A percentile compares a stretch with the other conserved stretches of the same genome.
Conservation (phyloP, 371 early-diverging fungal species). For the Phascolomyces articulosus region DNA sequence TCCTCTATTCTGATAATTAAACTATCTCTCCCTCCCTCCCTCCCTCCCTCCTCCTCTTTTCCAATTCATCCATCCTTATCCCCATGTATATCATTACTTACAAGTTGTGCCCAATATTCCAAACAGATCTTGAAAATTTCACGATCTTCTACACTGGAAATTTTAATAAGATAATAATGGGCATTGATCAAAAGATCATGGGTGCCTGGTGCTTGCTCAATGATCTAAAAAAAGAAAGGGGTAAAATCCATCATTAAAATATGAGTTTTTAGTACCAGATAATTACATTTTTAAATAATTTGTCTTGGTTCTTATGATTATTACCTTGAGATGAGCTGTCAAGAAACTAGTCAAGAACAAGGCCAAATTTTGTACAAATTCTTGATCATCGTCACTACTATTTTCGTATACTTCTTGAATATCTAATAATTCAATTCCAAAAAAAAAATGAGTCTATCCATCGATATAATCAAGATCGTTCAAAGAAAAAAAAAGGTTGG, state of each 20-base stretch:
- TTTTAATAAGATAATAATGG: conserved; percentile 88
- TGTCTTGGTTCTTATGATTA: neutral
- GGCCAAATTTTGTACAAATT: conserved; percentile 50
- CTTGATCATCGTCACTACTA: conserved; percentile 86
- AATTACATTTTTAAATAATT: no score
- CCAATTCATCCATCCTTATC: neutral
- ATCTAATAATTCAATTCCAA: conserved; percentile 45
- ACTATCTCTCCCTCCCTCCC: neutral
- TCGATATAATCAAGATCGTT: neutral
- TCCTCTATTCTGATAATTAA: no score
- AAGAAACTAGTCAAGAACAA: conserved; percentile 85
- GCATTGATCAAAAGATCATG: conserved; percentile 75
- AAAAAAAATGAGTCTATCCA: neutral
- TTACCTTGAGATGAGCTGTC: conserved; percentile 79
- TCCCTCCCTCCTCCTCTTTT: neutral
- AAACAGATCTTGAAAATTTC: conserved; percentile 98
- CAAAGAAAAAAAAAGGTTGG: neutral
- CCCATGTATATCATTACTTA: conserved; percentile 28
- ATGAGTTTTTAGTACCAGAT: neutral
- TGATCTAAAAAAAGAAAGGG: conserved; percentile 38
- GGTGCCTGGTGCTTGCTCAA: conserved; percentile 64
- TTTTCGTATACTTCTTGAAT: conserved; percentile 84
- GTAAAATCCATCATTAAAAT: neutral
- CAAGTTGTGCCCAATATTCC: conserved; percentile 95
- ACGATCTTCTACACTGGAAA: conserved; percentile 91